Base-by-base conservation (phyloP, 345 rosid genomes). In the Hypericum perforatum region DNA sequence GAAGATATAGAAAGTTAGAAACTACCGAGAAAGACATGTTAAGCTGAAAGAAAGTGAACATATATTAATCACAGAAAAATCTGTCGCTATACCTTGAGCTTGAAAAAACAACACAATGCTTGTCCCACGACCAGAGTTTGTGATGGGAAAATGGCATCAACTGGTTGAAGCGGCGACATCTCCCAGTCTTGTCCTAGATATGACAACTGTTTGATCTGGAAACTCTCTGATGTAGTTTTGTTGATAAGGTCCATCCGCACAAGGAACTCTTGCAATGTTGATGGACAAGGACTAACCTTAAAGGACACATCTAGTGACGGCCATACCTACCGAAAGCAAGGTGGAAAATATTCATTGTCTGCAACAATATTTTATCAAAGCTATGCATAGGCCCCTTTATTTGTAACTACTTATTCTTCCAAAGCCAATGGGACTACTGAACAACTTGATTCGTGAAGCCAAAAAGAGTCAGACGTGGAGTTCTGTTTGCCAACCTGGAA, bases 241-340 rank as follows among this genome's bases (percentile, higher is more conserved):
- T 88, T 92, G 63, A 77, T 66, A 38, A 92, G 74, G 70, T 81
- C 87, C 91, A 92, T 77, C 57, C 76, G 89, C 78, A 88, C 87
- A 57, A 83, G 89, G 71, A 63, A 88, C 68, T 85, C 86, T 57
- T 73, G 78, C 84, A 80, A 79, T 55, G 75, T 78, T 64, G 82
- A 88, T 53, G 94, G 91, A 56, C 72, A 82, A 43, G 95, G 87
- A 70, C 81, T 82, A 63, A 89, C 77, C 71, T 78, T 76, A 56
- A 78, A 82, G 12, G 94, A 77, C 52, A 81, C 81, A 64, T 85
- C 86, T 64, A 92, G 49, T 7, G 97, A 84, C 16, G 97, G 97
- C 44, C 84, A 63, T 44, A 89, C 84, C 99, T 92, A 70, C 41
- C 50, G 53, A 41, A 32, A 54, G 45, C 16, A 37, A 62, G 57